These are phyloP conservation scores for Stenocarpella maydis DNA, from an alignment of 2,329 filamentous ascomycete species.

Conservation along the genomic window DNA sequence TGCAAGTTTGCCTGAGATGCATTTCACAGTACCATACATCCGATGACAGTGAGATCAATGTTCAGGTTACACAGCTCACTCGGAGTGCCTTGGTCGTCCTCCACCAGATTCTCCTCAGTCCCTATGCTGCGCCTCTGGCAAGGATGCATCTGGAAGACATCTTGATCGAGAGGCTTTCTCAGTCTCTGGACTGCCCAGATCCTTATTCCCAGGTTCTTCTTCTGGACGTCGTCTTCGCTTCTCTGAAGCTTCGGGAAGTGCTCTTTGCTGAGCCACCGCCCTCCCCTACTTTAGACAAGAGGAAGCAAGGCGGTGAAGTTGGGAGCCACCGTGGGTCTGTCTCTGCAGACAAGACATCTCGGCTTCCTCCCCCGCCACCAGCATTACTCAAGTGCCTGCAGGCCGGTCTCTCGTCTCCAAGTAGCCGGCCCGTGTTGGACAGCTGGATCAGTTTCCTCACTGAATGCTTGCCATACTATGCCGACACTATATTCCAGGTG, in stretches of 20 bases:
- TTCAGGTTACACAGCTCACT: conserved; percentile 72
- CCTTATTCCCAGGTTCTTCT: conserved; percentile 79
- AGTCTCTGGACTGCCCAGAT: conserved; percentile 68
- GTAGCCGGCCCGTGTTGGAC: conserved; percentile 81
- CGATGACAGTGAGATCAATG: conserved; percentile 47
- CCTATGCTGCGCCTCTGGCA: conserved; percentile 65
- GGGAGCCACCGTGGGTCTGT: conserved; percentile 50
- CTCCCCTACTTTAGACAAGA: conserved; percentile 58
- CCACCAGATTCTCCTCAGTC: conserved; percentile 72
- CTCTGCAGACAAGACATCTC: conserved; percentile 42
- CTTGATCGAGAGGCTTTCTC: conserved; percentile 73
- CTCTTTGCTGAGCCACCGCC: conserved; percentile 49
- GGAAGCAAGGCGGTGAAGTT: conserved; percentile 52
- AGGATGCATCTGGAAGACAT: conserved; percentile 74
- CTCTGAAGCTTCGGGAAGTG: conserved; percentile 71
- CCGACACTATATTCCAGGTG: conserved; percentile 86
- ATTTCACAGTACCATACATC: conserved; percentile 56
- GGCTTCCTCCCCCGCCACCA: conserved; percentile 65
- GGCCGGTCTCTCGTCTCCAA: conserved; percentile 77
- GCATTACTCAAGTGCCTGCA: conserved; percentile 85
- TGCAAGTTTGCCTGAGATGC: conserved; percentile 71
- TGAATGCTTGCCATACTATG: conserved; percentile 84
- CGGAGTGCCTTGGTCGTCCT: conserved; percentile 74
- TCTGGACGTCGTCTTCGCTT: conserved; percentile 78
- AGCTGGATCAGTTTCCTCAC: conserved; percentile 90